Conservation (phyloP, 306 rosid genomes). For the Mimosa pudica region DNA sequence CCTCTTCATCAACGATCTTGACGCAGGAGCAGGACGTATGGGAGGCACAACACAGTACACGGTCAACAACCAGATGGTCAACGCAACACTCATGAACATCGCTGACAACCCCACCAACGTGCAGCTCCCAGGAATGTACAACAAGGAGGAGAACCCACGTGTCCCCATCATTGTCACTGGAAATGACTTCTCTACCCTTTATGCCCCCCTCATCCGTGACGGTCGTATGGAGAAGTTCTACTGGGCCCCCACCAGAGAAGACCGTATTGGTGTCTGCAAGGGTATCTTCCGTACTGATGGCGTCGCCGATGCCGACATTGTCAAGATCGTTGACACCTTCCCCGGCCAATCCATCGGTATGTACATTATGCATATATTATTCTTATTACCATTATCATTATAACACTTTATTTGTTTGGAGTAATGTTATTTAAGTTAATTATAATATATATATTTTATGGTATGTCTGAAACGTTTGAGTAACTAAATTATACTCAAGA, state of each 20-base stretch:
- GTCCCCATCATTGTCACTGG: slow-evolving; percentile 98
- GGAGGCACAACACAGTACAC: slow-evolving; percentile 99
- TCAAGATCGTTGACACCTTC: slow-evolving; percentile 87
- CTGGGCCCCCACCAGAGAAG: slow-evolving; percentile 97
- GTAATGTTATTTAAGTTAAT: no score
- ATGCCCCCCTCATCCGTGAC: slow-evolving; percentile 98
- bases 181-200: slow-evolving; percentile 91
- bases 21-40: slow-evolving; percentile 94
- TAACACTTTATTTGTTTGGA: no score
- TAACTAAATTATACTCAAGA: no score
- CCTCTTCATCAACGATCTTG: slow-evolving; percentile 95
- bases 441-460: no score
- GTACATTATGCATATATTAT: no score
- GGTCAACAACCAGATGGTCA: slow-evolving; percentile 98
- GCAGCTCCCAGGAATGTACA: slow-evolving; percentile 99
- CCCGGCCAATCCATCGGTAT: slow-evolving; percentile 97
- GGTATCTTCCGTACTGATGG: slow-evolving; percentile 84
- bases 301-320: slow-evolving; percentile 45
- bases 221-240: slow-evolving; percentile 99
- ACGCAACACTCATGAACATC: slow-evolving; percentile 98
- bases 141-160: slow-evolving; percentile 95
- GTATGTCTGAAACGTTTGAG: no score
- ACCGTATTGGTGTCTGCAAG: slow-evolving; percentile 82
- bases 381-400: no score
- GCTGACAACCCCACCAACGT: slow-evolving; percentile 96